Evolutionary conservation across 768 basidiomycete species (phyloP).

Genomic region (Mycena pura): DNA sequence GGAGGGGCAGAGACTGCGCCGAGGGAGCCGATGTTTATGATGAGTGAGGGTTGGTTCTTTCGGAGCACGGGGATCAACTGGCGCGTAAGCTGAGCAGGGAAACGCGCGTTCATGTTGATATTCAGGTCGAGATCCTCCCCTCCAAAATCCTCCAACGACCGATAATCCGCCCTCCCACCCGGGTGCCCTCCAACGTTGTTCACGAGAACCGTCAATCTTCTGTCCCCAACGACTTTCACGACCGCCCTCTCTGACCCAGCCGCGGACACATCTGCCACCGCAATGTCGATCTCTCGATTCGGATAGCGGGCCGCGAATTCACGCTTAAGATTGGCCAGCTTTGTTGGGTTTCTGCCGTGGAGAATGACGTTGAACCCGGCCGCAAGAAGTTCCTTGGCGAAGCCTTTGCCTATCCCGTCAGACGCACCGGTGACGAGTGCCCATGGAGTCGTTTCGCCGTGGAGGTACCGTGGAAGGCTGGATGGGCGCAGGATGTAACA

Average conservation of each 20-base stretch:
- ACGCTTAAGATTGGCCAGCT: not conserved
- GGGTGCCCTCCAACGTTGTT: slow-evolving; percentile 13
- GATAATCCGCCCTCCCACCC: not conserved
- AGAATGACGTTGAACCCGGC: slow-evolving; percentile 11
- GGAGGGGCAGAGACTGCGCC: not conserved
- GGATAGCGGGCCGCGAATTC: not conserved
- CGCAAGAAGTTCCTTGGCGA: slow-evolving; percentile 6
- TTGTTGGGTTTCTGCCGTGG: slow-evolving; percentile 4
- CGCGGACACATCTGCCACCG: slow-evolving; percentile 1
- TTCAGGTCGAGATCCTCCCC: not conserved
- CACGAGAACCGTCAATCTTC: not conserved
- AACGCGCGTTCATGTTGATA: slow-evolving; percentile 9
- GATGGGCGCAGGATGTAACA: no score
- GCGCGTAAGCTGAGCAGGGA: slow-evolving; percentile 1
- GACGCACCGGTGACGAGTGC: slow-evolving; percentile 10
- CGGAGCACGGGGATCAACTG: not conserved
- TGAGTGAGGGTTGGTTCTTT: not conserved
- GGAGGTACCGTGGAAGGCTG: no score
- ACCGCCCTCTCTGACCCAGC: not conserved
- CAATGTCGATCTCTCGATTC: not conserved
- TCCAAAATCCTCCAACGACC: not conserved
- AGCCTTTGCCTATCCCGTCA: slow-evolving; percentile 10
- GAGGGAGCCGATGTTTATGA: slow-evolving; percentile 7
- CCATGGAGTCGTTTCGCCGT: no score
- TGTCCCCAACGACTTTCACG: not conserved